Conservation (phyloP, 495 filamentous ascomycete genomes). For the Talaromyces trachyspermus region DNA sequence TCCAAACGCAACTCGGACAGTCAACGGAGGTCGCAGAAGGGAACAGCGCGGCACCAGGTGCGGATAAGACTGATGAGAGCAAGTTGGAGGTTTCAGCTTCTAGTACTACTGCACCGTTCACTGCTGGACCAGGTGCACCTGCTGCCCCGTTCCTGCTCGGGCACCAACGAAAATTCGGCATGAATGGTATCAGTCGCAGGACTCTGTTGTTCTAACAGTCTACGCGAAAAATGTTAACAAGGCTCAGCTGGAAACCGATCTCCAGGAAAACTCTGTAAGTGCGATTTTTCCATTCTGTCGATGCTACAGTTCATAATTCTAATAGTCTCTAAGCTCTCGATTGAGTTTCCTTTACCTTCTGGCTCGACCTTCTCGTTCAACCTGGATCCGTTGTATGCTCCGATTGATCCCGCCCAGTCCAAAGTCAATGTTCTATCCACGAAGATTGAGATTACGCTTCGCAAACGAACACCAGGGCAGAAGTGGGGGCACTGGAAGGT, state of each 20-base stretch:
- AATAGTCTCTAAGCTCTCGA: conserved; percentile 47
- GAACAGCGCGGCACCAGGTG: conserved; percentile 1
- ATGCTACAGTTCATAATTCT: conserved; percentile 14
- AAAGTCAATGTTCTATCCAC: conserved; percentile 60
- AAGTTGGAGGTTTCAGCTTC: conserved; percentile 4
- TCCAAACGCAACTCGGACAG: not conserved
- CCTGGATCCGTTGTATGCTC: conserved; percentile 61
- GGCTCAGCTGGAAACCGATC: conserved; percentile 50
- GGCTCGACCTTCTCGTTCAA: conserved; percentile 58
- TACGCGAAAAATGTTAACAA: conserved; percentile 66
- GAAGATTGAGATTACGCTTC: conserved; percentile 77
- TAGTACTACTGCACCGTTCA: not conserved
- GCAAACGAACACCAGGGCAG: conserved; percentile 55
- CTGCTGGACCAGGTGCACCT: conserved; percentile 9
- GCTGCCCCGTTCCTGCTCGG: conserved; percentile 1
- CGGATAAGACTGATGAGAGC: conserved; percentile 15
- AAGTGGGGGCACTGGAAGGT: conserved; percentile 74
- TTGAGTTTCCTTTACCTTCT: conserved; percentile 60
- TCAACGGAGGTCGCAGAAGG: not conserved
- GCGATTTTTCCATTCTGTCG: not conserved
- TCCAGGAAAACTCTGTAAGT: conserved; percentile 47
- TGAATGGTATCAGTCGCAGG: conserved; percentile 71
- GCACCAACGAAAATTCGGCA: conserved; percentile 54
- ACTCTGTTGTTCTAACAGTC: conserved; percentile 59
- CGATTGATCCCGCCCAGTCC: conserved; percentile 53